phyloP scores from a whole-genome alignment of 2,329 filamentous ascomycete genomes.

The Didymella exigua region DNA sequence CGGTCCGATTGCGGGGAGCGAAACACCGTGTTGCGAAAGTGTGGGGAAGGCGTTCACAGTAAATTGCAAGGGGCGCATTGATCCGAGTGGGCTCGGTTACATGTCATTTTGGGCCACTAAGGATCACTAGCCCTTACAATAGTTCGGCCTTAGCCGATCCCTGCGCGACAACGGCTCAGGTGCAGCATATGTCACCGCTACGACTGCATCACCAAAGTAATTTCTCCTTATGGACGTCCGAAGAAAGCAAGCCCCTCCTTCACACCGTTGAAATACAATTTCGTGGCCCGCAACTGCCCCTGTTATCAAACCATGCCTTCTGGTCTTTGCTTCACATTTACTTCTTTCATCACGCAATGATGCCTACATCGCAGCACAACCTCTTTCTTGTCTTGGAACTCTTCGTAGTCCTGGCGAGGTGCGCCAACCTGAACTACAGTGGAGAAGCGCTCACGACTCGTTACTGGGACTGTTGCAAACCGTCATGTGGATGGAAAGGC shows the following conservation, averaged over 20 bases:
- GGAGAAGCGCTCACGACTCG: conserved; percentile 45
- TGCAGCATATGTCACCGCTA: conserved; percentile 29
- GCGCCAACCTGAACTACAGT: conserved; percentile 34
- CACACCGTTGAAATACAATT: conserved; percentile 41
- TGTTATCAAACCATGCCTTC: conserved; percentile 43
- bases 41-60: conserved; percentile 20
- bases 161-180: conserved; percentile 38
- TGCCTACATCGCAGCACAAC: conserved; percentile 32
- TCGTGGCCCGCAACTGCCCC: conserved; percentile 34
- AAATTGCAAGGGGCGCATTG: conserved; percentile 20
- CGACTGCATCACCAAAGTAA: conserved; percentile 29
- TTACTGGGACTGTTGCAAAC: conserved; percentile 70
- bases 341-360: conserved; percentile 42
- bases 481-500: conserved; percentile 65
- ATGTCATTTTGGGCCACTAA: conserved; percentile 7
- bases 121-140: background rate
- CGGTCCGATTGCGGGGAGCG: conserved; percentile 15
- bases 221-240: conserved; percentile 44
- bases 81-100: conserved; percentile 9
- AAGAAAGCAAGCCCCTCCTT: conserved; percentile 35
- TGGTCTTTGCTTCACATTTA: conserved; percentile 37
- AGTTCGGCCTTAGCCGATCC: conserved; percentile 39
- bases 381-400: conserved; percentile 8
- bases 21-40: conserved; percentile 12
- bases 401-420: conserved; percentile 32